A percentile compares a stretch with the other conserved stretches of the same genome.
Conservation (phyloP, 495 filamentous ascomycete genomes). For the Rhizodiscina lignyota region DNA sequence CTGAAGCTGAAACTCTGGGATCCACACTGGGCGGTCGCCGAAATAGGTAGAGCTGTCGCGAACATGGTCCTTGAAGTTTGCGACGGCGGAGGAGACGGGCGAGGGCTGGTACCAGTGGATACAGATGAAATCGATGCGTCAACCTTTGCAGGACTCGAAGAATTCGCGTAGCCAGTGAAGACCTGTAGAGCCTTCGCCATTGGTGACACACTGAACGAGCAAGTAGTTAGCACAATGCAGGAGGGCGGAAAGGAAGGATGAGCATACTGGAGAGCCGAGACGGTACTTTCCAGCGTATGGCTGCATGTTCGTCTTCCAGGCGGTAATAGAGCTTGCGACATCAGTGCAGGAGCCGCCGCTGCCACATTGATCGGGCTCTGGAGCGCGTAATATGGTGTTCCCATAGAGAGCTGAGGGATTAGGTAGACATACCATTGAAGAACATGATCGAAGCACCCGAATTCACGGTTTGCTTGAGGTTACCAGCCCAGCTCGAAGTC, state of each 20-base stretch:
- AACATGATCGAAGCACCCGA: neutral
- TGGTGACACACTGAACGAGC: constrained; percentile 9
- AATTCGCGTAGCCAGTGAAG: constrained; percentile 4
- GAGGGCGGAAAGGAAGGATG: too few relatives aligned
- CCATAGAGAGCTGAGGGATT: neutral
- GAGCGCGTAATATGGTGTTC: neutral
- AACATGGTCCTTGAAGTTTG: constrained; percentile 7
- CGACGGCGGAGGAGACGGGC: neutral
- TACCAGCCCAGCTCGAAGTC: neutral
- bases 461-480: neutral
- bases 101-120: constrained; percentile 11
- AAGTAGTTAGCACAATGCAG: too few relatives aligned
- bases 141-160: constrained; percentile 3
- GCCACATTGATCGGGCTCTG: neutral
- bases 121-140: constrained; percentile 7
- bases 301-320: constrained; percentile 1
- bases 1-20: constrained; percentile 7
- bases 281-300: constrained; percentile 2
- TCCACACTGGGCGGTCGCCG: constrained; percentile 5
- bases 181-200: constrained; percentile 3
- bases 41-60: neutral
- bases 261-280: constrained; percentile 5
- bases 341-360: neutral
- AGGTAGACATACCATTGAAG: neutral
- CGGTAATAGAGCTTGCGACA: neutral